Conservation (phyloP, 2,329 filamentous ascomycete genomes). For the Coniochaeta hoffmannii region DNA sequence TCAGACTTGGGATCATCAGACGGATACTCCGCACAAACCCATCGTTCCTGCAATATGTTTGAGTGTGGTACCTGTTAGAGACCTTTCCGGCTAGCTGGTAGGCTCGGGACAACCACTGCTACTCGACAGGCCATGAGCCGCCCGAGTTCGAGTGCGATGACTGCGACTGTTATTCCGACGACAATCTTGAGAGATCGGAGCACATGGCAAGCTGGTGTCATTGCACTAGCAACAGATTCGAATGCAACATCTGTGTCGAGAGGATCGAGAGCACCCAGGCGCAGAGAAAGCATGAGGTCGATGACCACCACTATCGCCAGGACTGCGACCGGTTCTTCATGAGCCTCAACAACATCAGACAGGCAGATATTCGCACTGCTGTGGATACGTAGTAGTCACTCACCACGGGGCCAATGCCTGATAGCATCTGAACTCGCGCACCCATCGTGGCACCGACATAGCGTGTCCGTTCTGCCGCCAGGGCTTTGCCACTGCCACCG, state of each 20-base stretch:
- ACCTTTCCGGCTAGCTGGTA: constrained; percentile 14
- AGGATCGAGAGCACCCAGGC: constrained; percentile 10
- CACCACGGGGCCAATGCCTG: not conserved
- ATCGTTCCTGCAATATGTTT: not conserved
- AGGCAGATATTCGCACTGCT: constrained; percentile 3
- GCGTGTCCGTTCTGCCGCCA: constrained; percentile 48
- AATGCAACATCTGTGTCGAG: constrained; percentile 20
- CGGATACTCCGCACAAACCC: too few relatives aligned
- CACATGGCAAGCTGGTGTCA: constrained; percentile 17
- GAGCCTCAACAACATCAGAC: constrained; percentile 15
- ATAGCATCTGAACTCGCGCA: constrained; percentile 47
- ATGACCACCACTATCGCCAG: constrained; percentile 23
- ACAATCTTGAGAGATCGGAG: constrained; percentile 10
- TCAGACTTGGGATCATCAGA: too few relatives aligned
- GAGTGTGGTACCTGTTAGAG: constrained; percentile 19
- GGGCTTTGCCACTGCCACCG: constrained; percentile 40
- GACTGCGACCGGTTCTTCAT: constrained; percentile 25
- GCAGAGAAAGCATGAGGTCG: constrained; percentile 18
- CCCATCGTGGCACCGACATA: constrained; percentile 37
- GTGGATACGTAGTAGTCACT: not conserved
- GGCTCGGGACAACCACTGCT: constrained; percentile 21
- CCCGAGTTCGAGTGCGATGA: constrained; percentile 21
- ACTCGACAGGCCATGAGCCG: constrained; percentile 15
- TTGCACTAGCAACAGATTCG: constrained; percentile 10
- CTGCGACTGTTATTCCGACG: constrained; percentile 17